Conservation (phyloP, 2,329 filamentous ascomycete species). For the Penicillium sp. region DNA sequence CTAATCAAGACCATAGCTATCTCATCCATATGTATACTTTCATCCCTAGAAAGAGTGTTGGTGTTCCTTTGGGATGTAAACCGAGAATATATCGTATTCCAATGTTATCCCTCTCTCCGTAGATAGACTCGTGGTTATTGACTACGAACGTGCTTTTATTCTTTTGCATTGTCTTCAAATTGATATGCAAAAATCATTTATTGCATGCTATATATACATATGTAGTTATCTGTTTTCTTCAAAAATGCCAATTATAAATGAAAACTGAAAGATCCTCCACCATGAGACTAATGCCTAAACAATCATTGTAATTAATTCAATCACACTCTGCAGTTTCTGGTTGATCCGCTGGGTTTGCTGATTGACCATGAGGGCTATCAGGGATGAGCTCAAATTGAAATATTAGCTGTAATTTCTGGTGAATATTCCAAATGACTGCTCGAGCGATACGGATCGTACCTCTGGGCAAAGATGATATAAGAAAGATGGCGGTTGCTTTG, state of each 20-base stretch:
- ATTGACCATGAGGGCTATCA: background rate
- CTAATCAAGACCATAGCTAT: background rate
- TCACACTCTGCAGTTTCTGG: background rate
- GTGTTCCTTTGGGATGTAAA: background rate
- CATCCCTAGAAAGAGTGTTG: too few species aligned
- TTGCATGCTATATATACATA: background rate
- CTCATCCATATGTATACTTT: background rate
- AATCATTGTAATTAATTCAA: background rate
- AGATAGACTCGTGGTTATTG: too few species aligned
- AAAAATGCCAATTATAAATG: background rate
- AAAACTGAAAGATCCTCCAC: background rate
- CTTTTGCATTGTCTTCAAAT: background rate
- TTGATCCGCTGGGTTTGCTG: background rate
- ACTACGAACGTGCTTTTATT: background rate
- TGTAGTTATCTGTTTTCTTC: too few species aligned
- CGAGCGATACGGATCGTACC: slow-evolving; percentile 1
- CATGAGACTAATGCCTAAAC: background rate
- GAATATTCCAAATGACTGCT: background rate
- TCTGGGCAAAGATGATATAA: background rate
- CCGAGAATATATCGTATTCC: background rate
- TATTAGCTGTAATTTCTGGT: background rate
- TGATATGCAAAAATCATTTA: background rate
- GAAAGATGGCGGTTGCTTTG: background rate
- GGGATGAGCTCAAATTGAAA: background rate
- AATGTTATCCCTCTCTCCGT: background rate